Evolutionary conservation across 169 alveolate genomes (phyloP).

Genomic region (Miamiensis avidus): DNA sequence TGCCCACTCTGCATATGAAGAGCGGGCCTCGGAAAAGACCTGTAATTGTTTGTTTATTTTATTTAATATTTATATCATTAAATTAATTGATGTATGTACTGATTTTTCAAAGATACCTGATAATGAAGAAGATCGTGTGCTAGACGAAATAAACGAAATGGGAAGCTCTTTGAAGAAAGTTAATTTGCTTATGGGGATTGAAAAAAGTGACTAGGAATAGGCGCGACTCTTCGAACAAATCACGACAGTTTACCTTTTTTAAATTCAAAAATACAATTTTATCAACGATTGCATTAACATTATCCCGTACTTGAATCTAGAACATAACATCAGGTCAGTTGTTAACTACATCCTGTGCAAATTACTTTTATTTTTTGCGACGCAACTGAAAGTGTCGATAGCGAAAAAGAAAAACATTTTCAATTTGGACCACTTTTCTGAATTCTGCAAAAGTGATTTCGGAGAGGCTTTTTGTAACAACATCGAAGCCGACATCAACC

Average conservation of each 20-base stretch:
- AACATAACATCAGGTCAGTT: background rate
- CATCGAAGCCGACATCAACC: background rate
- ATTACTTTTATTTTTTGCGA: background rate
- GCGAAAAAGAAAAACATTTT: background rate
- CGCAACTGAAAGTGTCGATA: background rate
- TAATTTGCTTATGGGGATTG: background rate
- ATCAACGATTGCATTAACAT: background rate
- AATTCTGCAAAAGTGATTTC: too few relatives aligned
- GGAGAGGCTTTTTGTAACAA: background rate
- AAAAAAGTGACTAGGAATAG: background rate
- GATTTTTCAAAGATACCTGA: background rate
- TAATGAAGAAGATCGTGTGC: background rate
- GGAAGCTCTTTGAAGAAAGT: background rate
- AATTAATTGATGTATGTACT: too few relatives aligned
- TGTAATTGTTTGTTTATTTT: too few relatives aligned
- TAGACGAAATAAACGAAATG: background rate
- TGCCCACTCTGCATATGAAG: background rate
- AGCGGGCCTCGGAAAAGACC: too few relatives aligned
- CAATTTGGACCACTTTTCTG: background rate
- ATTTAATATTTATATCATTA: too few relatives aligned
- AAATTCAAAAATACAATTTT: background rate
- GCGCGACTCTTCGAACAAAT: background rate
- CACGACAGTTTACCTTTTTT: too few relatives aligned
- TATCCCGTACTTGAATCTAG: background rate
- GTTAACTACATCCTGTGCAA: background rate